Base-by-base conservation (phyloP, 495 filamentous ascomycete genomes). In the Hypoxylon cercidicola region DNA sequence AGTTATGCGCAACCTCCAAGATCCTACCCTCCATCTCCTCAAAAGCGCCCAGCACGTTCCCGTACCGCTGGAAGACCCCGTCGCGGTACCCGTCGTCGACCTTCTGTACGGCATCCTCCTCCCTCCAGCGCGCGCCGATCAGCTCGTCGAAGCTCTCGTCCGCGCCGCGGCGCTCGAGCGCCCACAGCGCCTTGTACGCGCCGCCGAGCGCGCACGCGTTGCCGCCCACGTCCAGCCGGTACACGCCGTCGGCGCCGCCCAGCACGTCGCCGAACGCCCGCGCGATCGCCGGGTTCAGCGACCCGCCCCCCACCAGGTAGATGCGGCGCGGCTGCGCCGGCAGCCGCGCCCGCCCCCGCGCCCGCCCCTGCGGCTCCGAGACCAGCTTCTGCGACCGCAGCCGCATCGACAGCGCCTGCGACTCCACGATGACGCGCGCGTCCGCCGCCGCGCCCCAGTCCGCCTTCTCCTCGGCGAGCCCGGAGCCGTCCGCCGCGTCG, bases 181-280 rank as follows among this genome's bases (percentile, higher is more conserved):
- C 91, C 95, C 95, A 99, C 0, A 93, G 89, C 47, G 95, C 94
- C 78, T 97, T 97, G 74, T 99, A 97, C n/a, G 94, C 95, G 15
- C 92, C 93, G 10, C 93, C 95, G 8, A 99, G 76, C 16, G 93
- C 95, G 75, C 95, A 99, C 25, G 95, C 93, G 77, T 97, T 97
- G 5, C 93, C 92, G n/a, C 94, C 93, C 19, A 97, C 89, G 74
- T 98, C 93, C 2, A 99, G 84, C 76, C 87, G 88, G 71, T 91
- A 99, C 15, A 98, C 90, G 8, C 95, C 95, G 52, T 98, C 95
- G 4, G 80, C 81, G 5, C 93, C 91, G 19, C 95, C 95, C 2
- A 99, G 85, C 7, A 97, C 91, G 70, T 97, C 88, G 11, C 92
- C 95, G 5, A 91, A 85, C 20, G 93, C 80, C 41, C 87, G 77